A percentile compares a stretch with the other conserved stretches of the same genome.
These are phyloP conservation scores for Leishmania amazonensis DNA, from an alignment of 208 protist species.

Conservation along the genomic window DNA sequence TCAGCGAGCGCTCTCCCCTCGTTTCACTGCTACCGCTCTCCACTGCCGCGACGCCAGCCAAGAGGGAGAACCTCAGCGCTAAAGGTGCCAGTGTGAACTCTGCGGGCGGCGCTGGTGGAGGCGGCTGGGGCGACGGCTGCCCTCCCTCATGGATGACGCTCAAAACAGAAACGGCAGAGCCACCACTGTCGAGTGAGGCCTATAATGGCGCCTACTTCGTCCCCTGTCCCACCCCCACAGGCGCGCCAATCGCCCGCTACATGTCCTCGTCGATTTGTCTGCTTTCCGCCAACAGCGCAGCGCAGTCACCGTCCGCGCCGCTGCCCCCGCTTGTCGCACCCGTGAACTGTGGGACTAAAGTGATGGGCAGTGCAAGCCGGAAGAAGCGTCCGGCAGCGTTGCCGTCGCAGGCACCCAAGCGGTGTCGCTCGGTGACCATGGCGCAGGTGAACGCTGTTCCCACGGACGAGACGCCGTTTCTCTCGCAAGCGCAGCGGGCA, in stretches of 20 bases:
- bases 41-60: neutral
- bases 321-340: constrained; percentile 4
- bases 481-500: neutral
- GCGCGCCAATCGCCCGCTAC: constrained; percentile 30
- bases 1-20: neutral
- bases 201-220: constrained; percentile 30
- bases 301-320: neutral
- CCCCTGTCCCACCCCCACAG: constrained; percentile 17
- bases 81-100: neutral
- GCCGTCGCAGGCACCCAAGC: neutral
- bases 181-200: neutral
- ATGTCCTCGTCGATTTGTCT: neutral
- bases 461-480: neutral
- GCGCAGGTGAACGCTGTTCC: neutral
- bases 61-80: neutral
- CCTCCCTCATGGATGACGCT: constrained; percentile 19
- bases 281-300: neutral
- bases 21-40: neutral
- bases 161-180: constrained; percentile 4
- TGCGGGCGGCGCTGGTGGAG: neutral
- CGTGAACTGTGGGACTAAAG: neutral
- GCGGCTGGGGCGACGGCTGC: neutral
- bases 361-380: neutral
- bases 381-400: neutral
- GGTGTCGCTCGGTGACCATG: neutral